Percentiles rank a stretch among this genome's conserved stretches.
Conservation (phyloP, 352 stramenopile species). For the Nothophytophthora sp. region DNA sequence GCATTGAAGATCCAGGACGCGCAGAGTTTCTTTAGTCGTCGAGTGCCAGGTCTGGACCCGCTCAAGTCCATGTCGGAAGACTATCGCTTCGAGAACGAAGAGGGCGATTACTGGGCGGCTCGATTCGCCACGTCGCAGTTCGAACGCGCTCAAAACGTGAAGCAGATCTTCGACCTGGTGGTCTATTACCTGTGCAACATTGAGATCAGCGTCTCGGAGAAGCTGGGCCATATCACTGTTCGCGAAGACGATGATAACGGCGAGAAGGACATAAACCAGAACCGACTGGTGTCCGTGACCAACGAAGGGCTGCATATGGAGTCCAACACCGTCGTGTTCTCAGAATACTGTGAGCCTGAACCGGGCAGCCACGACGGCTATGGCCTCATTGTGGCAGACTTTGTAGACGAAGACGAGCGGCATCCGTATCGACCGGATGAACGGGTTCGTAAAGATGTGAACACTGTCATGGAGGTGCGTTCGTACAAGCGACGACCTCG, state of each 20-base stretch:
- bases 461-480: constrained; percentile 28
- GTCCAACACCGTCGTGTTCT: constrained; percentile 33
- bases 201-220: constrained; percentile 42
- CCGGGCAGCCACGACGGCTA: constrained; percentile 10
- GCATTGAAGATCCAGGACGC: constrained; percentile 21
- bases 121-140: constrained; percentile 33
- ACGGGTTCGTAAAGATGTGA: constrained; percentile 35
- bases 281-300: constrained; percentile 25
- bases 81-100: constrained; percentile 25
- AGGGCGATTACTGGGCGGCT: constrained; percentile 27
- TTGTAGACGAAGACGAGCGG: constrained; percentile 35
- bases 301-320: constrained; percentile 33
- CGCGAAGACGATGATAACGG: constrained; percentile 36
- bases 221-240: constrained; percentile 32
- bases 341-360: constrained; percentile 13
- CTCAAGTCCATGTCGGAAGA: constrained; percentile 30
- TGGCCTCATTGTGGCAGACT: constrained; percentile 31
- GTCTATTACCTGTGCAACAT: constrained; percentile 37
- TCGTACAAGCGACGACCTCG: constrained; percentile 9
- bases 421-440: constrained; percentile 26
- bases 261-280: constrained; percentile 26
- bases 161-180: constrained; percentile 38
- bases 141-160: constrained; percentile 16
- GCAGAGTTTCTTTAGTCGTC: constrained; percentile 12
- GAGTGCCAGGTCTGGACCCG: constrained; percentile 21